Evolutionary conservation across 495 filamentous ascomycete species (phyloP).

Genomic region (Talaromyces thailandensis): DNA sequence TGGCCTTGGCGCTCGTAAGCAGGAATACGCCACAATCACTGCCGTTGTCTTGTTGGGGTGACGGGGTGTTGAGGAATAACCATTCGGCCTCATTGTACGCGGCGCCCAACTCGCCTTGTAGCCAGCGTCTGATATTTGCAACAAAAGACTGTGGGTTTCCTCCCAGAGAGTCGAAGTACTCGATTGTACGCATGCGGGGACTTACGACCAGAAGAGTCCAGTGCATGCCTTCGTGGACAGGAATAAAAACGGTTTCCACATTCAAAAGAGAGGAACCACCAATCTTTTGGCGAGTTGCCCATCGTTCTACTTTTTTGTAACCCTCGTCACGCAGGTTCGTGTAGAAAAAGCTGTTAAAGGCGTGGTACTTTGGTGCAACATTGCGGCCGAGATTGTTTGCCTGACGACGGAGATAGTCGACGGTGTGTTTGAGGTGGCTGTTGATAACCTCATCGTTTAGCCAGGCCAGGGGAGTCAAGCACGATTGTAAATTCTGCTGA

Average conservation of each 20-base stretch:
- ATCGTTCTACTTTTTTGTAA: slow-evolving; percentile 36
- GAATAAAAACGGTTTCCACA: slow-evolving; percentile 54
- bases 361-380: slow-evolving; percentile 53
- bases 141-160: slow-evolving; percentile 25
- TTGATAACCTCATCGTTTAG: slow-evolving; percentile 81
- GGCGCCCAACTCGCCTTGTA: slow-evolving; percentile 47
- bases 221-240: slow-evolving; percentile 38
- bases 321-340: slow-evolving; percentile 46
- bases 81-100: slow-evolving; percentile 55
- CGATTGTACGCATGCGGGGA: slow-evolving; percentile 50
- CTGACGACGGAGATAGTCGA: slow-evolving; percentile 48
- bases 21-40: slow-evolving; percentile 79
- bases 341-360: slow-evolving; percentile 68
- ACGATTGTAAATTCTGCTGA: slow-evolving; percentile 54
- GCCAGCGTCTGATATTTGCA: slow-evolving; percentile 40
- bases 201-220: slow-evolving; percentile 66
- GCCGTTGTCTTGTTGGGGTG: slow-evolving; percentile 56
- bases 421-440: slow-evolving; percentile 50
- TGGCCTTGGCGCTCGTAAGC: slow-evolving; percentile 62
- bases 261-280: slow-evolving; percentile 42
- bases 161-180: slow-evolving; percentile 68
- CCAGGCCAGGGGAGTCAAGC: slow-evolving; percentile 47
- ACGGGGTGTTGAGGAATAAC: slow-evolving; percentile 36
- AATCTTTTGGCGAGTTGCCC: slow-evolving; percentile 49
- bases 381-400: slow-evolving; percentile 32